phyloP scores from a whole-genome alignment of 75 land plant species.

The Cupressus sempervirens region DNA sequence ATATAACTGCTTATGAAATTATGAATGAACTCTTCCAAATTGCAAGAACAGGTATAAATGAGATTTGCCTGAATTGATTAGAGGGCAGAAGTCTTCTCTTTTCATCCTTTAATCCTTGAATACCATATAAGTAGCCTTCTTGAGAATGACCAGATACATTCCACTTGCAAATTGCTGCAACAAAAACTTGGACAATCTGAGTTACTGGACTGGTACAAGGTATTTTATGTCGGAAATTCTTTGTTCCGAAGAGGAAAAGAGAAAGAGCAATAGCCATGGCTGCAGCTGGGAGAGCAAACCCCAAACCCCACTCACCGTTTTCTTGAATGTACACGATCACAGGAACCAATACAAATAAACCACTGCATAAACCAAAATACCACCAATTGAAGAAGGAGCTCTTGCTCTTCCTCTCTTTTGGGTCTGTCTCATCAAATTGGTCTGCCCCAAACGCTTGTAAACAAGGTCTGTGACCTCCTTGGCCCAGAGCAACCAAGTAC shows the following conservation, averaged over 20 bases:
- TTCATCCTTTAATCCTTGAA: neutral
- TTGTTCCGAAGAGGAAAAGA: conserved; percentile 16
- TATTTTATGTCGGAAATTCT: neutral
- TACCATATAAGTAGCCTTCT: neutral
- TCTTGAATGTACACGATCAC: conserved; percentile 20
- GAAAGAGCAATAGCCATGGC: conserved; percentile 29
- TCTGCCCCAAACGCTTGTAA: conserved; percentile 26
- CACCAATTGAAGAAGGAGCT: conserved; percentile 35
- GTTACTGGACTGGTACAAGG: conserved; percentile 32
- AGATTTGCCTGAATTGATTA: conserved; percentile 2
- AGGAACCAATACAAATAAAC: conserved; percentile 7
- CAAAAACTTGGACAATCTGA: conserved; percentile 24
- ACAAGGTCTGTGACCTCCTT: conserved; percentile 25
- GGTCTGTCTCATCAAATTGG: conserved; percentile 20
- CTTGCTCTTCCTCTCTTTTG: conserved; percentile 4
- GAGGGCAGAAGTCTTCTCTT: neutral
- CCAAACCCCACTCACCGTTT: conserved; percentile 22
- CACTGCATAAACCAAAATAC: conserved; percentile 18
- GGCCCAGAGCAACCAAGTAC: conserved; percentile 18
- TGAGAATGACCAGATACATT: conserved; percentile 3
- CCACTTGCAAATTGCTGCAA: conserved; percentile 21
- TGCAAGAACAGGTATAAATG: neutral
- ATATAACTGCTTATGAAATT: neutral
- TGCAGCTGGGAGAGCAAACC: conserved; percentile 17
- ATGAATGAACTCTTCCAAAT: neutral